Evolutionary conservation across 139 green algal genomes (phyloP), one percentile per base, ranked within the genome.

Genomic region (Picocystis salinarum): DNA sequence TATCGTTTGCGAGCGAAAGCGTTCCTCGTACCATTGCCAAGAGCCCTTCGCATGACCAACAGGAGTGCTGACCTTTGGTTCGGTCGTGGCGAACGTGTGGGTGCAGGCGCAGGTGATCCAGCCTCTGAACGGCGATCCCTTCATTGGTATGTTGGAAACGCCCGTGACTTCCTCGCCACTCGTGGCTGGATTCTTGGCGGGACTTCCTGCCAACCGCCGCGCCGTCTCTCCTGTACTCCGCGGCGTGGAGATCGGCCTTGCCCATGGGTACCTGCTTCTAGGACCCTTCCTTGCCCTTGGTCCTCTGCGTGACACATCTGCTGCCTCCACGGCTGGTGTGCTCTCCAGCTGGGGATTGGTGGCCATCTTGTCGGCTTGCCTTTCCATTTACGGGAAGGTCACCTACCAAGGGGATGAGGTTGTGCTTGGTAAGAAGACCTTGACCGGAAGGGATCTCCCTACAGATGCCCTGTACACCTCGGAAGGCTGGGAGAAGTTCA

Each of bases 121-220:
- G 64, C 85, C 85, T 22, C 57, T 95, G 26, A 95, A 95, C 53
- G 81, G 79, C 47, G 85, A 95, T 46, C 85, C 85, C 31, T 95
- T 93, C 63, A 85, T 95, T 45, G 83, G 85, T 52, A 86, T 85
- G 66, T 58, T 95, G 42, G 85, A 95, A 79, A 95, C 85, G 34
- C 85, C 85, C 20, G 77, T 95, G 22, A 95, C 85, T 31, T 94
- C 82, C 28, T 54, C 79, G 22, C 81, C 85, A 28, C 52, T 85
- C 29, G 82, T 98, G 0, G 76, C 80, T 5, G 64, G 22, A 52
- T 98, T 76, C 75, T 71, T 98, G 29, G 89, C 73, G 52, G 89
- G 85, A 69, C 74, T 98, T 48, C 88, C 88, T 42, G 88, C 83
- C 27, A 96, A 98, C 75, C 72, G 85, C 53, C 90, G 55, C 23